Evolutionary conservation across 2,329 filamentous ascomycete species (phyloP).

Genomic region (Huntiella bhutanensis): DNA sequence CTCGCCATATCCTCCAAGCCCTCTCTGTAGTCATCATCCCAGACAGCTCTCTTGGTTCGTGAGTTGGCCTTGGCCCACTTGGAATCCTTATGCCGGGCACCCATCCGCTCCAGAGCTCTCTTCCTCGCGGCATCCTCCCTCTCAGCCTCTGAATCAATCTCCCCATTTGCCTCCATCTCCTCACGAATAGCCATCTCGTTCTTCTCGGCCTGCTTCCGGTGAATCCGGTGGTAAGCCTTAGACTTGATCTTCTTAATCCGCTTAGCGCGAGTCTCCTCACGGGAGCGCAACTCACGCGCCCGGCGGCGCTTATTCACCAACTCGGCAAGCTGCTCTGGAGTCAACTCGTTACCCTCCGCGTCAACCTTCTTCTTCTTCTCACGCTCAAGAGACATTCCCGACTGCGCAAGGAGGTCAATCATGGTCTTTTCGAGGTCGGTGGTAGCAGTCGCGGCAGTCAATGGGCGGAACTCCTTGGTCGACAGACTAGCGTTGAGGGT

Average conservation of each 20-base stretch:
- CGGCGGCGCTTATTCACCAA: slow-evolving; percentile 57
- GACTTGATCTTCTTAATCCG: slow-evolving; percentile 99
- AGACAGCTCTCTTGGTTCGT: slow-evolving; percentile 58
- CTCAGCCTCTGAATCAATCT: slow-evolving; percentile 46
- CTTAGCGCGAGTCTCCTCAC: slow-evolving; percentile 74
- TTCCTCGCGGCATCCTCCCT: slow-evolving; percentile 49
- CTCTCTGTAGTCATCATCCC: slow-evolving; percentile 72
- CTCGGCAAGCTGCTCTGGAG: slow-evolving; percentile 53
- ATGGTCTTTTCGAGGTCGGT: slow-evolving; percentile 78
- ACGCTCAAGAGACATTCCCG: slow-evolving; percentile 45
- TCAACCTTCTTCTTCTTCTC: slow-evolving; percentile 23
- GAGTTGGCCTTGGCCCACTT: slow-evolving; percentile 82
- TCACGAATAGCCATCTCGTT: slow-evolving; percentile 33
- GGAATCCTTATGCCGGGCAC: slow-evolving; percentile 67
- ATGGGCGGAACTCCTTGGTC: slow-evolving; percentile 44
- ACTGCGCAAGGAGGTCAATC: slow-evolving; percentile 74
- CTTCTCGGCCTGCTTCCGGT: slow-evolving; percentile 51
- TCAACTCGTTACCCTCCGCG: slow-evolving; percentile 36
- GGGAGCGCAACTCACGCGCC: slow-evolving; percentile 67
- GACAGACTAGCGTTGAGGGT: slow-evolving; percentile 40
- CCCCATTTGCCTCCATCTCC: slow-evolving; percentile 35
- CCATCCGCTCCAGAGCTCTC: slow-evolving; percentile 69
- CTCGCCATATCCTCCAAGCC: slow-evolving; percentile 66
- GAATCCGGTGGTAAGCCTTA: slow-evolving; percentile 81
- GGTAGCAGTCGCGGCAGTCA: slow-evolving; percentile 42